Conservation (phyloP, 768 basidiomycete species). For the Rossbeevera mucosa region DNA sequence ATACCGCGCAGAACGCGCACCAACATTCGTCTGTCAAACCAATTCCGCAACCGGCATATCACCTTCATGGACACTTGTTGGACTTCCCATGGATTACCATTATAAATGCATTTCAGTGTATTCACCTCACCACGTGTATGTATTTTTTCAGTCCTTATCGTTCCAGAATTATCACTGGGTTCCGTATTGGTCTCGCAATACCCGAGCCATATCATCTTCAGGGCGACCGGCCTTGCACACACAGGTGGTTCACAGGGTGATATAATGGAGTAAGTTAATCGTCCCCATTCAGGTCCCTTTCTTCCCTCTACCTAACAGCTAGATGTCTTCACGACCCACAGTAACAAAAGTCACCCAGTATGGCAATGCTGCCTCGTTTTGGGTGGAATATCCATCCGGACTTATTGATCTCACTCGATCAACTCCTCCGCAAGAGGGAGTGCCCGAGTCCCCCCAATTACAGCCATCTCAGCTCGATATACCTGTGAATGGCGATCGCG, state of each 20-base stretch:
- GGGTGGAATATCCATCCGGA: constrained; percentile 67
- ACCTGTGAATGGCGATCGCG: constrained; percentile 47
- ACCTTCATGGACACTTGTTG: constrained; percentile 14
- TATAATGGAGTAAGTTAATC: constrained; percentile 9
- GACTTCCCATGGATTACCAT: constrained; percentile 14
- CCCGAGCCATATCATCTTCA: neutral
- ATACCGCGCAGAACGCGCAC: constrained; percentile 10
- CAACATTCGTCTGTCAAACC: constrained; percentile 9
- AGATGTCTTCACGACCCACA: constrained; percentile 44
- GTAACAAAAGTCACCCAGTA: constrained; percentile 47
- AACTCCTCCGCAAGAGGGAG: constrained; percentile 32
- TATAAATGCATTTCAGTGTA: constrained; percentile 3
- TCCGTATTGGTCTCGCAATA: neutral
- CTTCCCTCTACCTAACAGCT: neutral
- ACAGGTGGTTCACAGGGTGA: neutral
- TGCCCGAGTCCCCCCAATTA: constrained; percentile 30
- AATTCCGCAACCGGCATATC: constrained; percentile 14
- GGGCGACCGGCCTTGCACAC: neutral
- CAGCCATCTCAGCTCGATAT: constrained; percentile 47
- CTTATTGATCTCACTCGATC: constrained; percentile 58
- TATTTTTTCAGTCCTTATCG: constrained; percentile 10
- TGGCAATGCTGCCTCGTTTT: constrained; percentile 52
- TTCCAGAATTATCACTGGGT: constrained; percentile 7
- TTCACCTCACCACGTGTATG: constrained; percentile 6
- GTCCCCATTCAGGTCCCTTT: neutral